These are phyloP conservation scores for Colletotrichum cordylinicola DNA, from an alignment of 2,329 filamentous ascomycete genomes.

Conservation along the genomic window DNA sequence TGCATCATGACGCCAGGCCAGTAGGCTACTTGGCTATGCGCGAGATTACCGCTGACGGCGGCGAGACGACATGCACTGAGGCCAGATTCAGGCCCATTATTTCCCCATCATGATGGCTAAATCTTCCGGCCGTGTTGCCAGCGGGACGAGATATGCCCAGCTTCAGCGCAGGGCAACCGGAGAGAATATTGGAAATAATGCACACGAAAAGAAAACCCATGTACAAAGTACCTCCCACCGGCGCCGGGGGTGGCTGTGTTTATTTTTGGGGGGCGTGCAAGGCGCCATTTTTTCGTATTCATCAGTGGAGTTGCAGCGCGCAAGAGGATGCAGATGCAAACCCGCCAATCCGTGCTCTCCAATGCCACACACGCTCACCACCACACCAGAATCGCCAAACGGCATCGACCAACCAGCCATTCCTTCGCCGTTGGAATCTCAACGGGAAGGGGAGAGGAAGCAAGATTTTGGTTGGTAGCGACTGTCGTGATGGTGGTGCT, in stretches of 20 bases:
- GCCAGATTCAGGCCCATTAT: neutral
- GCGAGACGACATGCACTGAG: neutral
- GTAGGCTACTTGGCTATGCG: neutral
- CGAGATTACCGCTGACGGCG: neutral
- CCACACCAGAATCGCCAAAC: neutral
- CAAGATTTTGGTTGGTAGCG: neutral
- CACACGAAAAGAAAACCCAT: neutral
- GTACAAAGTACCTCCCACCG: neutral
- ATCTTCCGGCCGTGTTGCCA: neutral
- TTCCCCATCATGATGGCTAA: neutral
- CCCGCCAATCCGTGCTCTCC: neutral
- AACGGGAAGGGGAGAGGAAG: neutral
- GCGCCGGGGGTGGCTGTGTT: neutral
- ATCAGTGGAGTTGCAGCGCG: conserved; percentile 1
- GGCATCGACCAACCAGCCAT: neutral
- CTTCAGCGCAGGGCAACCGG: neutral
- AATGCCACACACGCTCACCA: neutral
- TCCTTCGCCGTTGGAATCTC: neutral
- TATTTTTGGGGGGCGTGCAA: neutral
- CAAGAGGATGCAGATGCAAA: neutral
- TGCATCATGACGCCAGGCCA: neutral
- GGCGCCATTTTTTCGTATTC: conserved; percentile 23
- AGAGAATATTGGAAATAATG: neutral
- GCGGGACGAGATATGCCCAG: neutral
- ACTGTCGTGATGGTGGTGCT: neutral